phyloP scores from a whole-genome alignment of 768 basidiomycete species.

The Tulasnella sp. region DNA sequence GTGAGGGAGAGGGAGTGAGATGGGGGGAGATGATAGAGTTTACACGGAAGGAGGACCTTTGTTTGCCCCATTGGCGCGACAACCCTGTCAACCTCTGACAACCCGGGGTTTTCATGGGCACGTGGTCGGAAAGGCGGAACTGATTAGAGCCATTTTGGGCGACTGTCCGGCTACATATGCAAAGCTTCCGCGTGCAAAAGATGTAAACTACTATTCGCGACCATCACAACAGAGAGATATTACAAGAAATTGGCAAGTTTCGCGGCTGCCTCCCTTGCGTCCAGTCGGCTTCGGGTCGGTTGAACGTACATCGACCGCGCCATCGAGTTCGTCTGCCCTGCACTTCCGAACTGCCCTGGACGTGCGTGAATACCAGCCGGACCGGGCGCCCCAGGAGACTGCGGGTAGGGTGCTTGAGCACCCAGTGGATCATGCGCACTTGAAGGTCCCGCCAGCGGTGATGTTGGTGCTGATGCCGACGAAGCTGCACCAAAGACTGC shows the following conservation, averaged over 20 bases:
- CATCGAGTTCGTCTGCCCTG: conserved; percentile 53
- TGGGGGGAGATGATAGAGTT: background rate
- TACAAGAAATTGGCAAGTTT: conserved; percentile 68
- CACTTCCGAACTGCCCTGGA: conserved; percentile 2
- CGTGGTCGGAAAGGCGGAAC: background rate
- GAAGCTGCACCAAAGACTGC: conserved; percentile 14
- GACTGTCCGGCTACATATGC: background rate
- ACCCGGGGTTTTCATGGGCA: background rate
- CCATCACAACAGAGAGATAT: background rate
- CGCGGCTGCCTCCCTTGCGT: conserved; percentile 81
- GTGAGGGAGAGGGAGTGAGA: background rate
- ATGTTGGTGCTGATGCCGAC: background rate
- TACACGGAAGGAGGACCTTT: conserved; percentile 3
- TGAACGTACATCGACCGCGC: conserved; percentile 68
- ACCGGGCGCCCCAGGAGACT: conserved; percentile 4
- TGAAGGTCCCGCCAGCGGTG: conserved; percentile 11
- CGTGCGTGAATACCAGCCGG: conserved; percentile 18
- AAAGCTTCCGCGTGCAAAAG: background rate
- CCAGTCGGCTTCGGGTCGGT: conserved; percentile 68
- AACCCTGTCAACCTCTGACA: background rate
- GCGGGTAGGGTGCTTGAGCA: conserved; percentile 17
- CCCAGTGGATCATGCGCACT: background rate
- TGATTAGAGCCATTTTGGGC: background rate
- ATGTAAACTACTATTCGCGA: background rate
- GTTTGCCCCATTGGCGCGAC: background rate